Evolutionary conservation across 768 basidiomycete species (phyloP), one percentile per base, ranked within the genome.

Genomic region (Naematelia encephala): DNA sequence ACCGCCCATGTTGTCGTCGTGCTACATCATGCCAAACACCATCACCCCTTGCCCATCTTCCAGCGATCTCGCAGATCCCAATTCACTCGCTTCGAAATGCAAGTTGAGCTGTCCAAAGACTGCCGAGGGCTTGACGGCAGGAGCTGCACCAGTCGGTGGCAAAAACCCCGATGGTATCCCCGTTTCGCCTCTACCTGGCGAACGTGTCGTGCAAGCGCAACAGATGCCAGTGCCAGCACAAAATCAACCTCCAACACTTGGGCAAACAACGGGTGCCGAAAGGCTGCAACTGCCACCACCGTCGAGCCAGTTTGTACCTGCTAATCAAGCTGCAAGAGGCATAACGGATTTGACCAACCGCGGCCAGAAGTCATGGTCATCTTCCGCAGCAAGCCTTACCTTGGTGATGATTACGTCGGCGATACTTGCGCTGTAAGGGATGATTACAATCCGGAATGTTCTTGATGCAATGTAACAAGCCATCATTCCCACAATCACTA

Each of bases 121-220:
- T 28, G 28, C 22, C 39, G 39, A 43, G n/a, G n/a, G n/a, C n/a
- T n/a, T n/a, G n/a, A n/a, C n/a, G 11, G 12, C 12, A 43, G n/a
- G n/a, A 11, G n/a, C 46, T 25, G 46, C n/a, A n/a, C 46, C 5
- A 47, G 5, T 21, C n/a, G 52, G 52, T 12, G n/a, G 39, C 5
- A 39, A n/a, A 12, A 46, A 56, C 39, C 21, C 42, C 12, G 26
- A n/a, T 10, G 46, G 45, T 16, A 47, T 57, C 13, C 56, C 44
- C 23, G 56, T 49, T 5, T 44, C 29, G 19, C 64, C 64, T 26
- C 42, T 65, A 25, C 64, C 64, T 0, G 64, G 64, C 10, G 64
- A 65, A 34, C 34, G 34, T 8, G 8, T 39, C 14, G 21, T 51
- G 50, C 50, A 22, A 16, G 10, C 50, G 5, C 50, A 22, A 21